A percentile compares a stretch with the other conserved stretches of the same genome.
These are phyloP conservation scores for Parathielavia appendiculata DNA, from an alignment of 495 filamentous ascomycete genomes.

Conservation along the genomic window DNA sequence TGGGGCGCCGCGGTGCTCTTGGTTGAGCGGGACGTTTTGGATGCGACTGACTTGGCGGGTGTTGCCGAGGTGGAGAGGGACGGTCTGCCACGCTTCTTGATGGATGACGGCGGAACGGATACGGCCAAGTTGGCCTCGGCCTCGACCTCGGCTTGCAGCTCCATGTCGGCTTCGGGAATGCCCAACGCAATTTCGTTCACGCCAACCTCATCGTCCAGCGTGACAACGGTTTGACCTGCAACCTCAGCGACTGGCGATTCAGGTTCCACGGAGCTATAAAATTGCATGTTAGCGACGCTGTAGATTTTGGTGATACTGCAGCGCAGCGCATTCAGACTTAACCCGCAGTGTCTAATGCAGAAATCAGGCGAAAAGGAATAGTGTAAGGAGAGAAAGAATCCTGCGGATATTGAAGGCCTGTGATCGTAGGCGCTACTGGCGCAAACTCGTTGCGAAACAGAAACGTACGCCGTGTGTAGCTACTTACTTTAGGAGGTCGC, in stretches of 20 bases:
- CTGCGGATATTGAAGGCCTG: background rate
- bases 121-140: background rate
- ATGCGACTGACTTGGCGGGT: constrained; percentile 12
- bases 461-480: background rate
- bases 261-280: constrained; percentile 12
- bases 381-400: background rate
- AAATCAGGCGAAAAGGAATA: background rate
- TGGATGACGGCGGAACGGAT: background rate
- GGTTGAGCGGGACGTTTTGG: constrained; percentile 20
- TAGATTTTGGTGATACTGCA: background rate
- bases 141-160: constrained; percentile 1
- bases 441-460: background rate
- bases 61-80: constrained; percentile 14
- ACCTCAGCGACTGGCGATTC: background rate
- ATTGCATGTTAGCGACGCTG: background rate
- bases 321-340: background rate
- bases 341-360: background rate
- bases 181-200: background rate
- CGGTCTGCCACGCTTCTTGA: constrained; percentile 25
- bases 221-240: constrained; percentile 22
- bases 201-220: constrained; percentile 13
- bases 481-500: constrained; percentile 28
- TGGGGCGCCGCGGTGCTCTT: constrained; percentile 21
- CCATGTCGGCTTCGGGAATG: constrained; percentile 8
- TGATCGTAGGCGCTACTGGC: background rate